Conservation (phyloP, 2,329 filamentous ascomycete species). For the Dactylella cylindrospora region DNA sequence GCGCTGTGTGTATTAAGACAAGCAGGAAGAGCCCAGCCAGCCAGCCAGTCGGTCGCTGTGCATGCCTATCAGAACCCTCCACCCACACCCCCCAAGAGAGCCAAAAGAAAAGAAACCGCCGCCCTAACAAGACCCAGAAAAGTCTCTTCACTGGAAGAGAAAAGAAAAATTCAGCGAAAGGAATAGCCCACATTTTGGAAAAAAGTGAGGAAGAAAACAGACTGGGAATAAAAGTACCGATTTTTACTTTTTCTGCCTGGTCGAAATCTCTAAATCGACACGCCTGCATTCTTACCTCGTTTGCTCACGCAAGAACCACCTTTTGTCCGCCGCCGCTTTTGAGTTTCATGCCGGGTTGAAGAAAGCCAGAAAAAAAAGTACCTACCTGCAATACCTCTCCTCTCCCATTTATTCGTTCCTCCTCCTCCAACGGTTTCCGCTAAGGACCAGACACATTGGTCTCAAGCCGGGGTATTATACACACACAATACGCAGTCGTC, state of each 20-base stretch:
- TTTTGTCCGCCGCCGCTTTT: slow-evolving; percentile 22
- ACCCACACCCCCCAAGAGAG: slow-evolving; percentile 21
- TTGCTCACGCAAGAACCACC: slow-evolving; percentile 17
- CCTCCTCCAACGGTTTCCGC: slow-evolving; percentile 41
- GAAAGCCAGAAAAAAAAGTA: too few species aligned
- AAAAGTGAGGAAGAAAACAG: too few species aligned
- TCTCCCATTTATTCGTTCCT: slow-evolving; percentile 27
- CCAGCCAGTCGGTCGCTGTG: slow-evolving; percentile 27
- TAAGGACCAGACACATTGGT: slow-evolving; percentile 35
- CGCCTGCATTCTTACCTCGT: slow-evolving; percentile 16
- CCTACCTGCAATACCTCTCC: slow-evolving; percentile 21
- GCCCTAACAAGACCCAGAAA: too few species aligned
- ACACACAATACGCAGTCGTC: slow-evolving; percentile 38
- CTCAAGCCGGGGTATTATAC: slow-evolving; percentile 42
- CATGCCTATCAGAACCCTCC: slow-evolving; percentile 30
- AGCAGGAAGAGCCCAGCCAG: slow-evolving; percentile 5
- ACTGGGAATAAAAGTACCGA: too few species aligned
- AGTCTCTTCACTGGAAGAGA: too few species aligned
- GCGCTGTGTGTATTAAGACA: slow-evolving; percentile 35
- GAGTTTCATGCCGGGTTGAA: slow-evolving; percentile 40
- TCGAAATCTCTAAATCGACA: slow-evolving; percentile 37
- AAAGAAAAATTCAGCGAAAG: too few species aligned
- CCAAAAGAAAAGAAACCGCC: too few species aligned
- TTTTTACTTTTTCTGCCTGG: slow-evolving; percentile 42
- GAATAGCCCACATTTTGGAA: too few species aligned